Conservation (phyloP, 2,329 filamentous ascomycete species). For the Exophiala lecanii-corni region DNA sequence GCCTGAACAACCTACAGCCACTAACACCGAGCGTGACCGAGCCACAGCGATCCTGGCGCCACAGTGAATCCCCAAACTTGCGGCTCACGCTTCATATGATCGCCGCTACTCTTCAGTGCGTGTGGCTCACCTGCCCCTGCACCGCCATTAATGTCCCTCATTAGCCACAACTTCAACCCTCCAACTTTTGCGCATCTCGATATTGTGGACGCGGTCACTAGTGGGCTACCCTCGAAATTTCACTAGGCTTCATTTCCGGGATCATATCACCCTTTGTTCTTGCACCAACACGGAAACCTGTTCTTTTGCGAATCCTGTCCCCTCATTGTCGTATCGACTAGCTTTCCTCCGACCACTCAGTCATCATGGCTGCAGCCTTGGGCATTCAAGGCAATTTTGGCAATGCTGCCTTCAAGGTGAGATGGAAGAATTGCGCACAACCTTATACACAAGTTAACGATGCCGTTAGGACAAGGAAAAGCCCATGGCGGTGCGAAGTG, state of each 20-base stretch:
- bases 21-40: not conserved
- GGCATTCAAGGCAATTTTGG: conserved; percentile 45
- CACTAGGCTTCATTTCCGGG: too few species aligned
- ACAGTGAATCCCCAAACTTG: not conserved
- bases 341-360: conserved; percentile 17
- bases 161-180: not conserved
- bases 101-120: too few species aligned
- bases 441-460: not conserved
- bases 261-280: too few species aligned
- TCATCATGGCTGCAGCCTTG: conserved; percentile 49
- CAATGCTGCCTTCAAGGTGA: conserved; percentile 65
- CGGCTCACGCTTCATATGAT: too few species aligned
- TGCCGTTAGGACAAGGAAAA: conserved; percentile 95
- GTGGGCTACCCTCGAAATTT: too few species aligned
- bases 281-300: too few species aligned
- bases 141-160: too few species aligned
- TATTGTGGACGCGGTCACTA: too few species aligned
- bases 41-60: too few species aligned
- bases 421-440: conserved; percentile 15
- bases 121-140: not conserved
- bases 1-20: not conserved
- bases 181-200: not conserved
- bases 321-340: too few species aligned
- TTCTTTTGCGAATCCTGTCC: too few species aligned
- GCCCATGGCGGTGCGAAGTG: conserved; percentile 91